Evolutionary conservation across 75 land plant species (phyloP), one percentile per base, ranked within the genome.

Genomic region (Cupressus sempervirens): DNA sequence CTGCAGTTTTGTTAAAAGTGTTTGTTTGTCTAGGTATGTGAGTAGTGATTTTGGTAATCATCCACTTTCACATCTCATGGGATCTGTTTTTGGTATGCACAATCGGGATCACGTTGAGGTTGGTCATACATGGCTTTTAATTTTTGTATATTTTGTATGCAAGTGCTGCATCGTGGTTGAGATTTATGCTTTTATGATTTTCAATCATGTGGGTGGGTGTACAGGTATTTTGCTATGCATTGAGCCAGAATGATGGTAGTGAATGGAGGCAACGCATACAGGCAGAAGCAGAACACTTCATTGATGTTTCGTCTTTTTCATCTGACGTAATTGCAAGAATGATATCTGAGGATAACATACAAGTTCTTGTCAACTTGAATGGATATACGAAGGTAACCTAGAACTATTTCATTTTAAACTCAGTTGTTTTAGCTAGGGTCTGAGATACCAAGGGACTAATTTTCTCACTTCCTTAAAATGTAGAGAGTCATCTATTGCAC

Each of bases 31-130:
- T 90, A 97, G 98, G 45, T 97, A 97, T 90, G 96, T 98, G 75
- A 98, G 99, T 91, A 98, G 99, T 91, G 99, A 98, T 85, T 98
- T 98, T 88, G 99, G 99, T 65, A 98, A 98, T 79, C 99, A 98
- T 85, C 99, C 99, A 13, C 88, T 98, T 30, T 96, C 99, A 10
- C 99, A 98, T 85, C 92, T 98, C 7, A 98, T 98, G 99, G 99
- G 99, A 40, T 98, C 99, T 76, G 94, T 98, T 15, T 98, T 98
- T 90, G 98, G 99, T 83, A 92, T 98, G 96, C 99, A 98, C 87
- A 91, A 96, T 83, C 84, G 90, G 83, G 92, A 93, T 77, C 85
- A 95, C 91, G 91, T 98, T 77, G 99, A 98, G 99, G 99, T 97
- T 81, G 45, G 62, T 34, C 40, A 32, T 76, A 36, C 15, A 35